phyloP scores from a whole-genome alignment of 2,329 filamentous ascomycete genomes.

The Cladosporium sp. region DNA sequence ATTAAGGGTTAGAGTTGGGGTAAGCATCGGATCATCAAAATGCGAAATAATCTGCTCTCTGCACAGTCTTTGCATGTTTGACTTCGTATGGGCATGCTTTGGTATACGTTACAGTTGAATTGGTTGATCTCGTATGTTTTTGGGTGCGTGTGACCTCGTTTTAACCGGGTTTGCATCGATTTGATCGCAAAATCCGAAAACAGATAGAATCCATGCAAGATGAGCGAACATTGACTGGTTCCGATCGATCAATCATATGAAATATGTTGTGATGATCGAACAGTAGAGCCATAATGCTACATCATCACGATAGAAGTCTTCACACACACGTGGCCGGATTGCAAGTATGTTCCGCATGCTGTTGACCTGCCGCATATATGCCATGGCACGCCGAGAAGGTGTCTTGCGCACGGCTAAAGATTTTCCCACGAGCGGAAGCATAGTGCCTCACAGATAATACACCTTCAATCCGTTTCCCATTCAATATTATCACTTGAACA shows the following conservation, averaged over 20 bases:
- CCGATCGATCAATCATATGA: not conserved
- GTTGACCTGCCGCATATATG: not conserved
- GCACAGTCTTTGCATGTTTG: not conserved
- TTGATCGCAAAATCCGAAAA: not conserved
- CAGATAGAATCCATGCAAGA: fast-evolving
- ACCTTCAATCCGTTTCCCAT: not conserved
- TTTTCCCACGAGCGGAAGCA: not conserved
- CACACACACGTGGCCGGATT: not conserved
- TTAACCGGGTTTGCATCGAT: not conserved
- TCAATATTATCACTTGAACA: not conserved
- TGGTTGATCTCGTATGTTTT: not conserved
- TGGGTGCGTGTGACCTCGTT: not conserved
- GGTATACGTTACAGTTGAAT: not conserved
- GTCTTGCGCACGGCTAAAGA: conserved; percentile 2
- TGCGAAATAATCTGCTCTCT: not conserved
- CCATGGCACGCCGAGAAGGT: not conserved
- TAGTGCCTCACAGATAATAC: not conserved
- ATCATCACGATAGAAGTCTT: not conserved
- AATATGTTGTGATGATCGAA: not conserved
- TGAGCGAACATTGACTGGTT: not conserved
- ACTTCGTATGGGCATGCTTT: not conserved
- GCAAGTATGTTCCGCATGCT: not conserved
- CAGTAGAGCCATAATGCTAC: not conserved
- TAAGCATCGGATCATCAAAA: not conserved
- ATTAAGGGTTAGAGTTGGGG: not conserved